Evolutionary conservation across 2,329 filamentous ascomycete genomes (phyloP), one percentile per base, ranked within the genome.

Genomic region (Trichoderma sp.): DNA sequence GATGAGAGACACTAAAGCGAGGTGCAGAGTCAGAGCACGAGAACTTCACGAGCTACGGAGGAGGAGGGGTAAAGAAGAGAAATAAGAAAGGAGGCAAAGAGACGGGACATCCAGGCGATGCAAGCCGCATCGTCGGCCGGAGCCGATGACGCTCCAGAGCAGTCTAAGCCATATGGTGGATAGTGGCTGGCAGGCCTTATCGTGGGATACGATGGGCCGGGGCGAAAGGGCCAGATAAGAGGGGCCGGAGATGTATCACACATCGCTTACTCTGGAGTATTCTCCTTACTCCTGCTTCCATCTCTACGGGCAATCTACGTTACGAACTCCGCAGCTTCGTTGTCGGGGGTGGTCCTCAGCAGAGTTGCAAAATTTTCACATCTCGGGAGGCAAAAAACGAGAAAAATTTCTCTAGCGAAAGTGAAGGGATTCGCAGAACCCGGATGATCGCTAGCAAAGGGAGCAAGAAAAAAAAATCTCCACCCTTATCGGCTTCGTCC

Each of bases 101-200:
- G 30, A 71, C 65, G 47, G 62, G 47, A 43, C 43, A 18, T 26
- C 34, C 56, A 43, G 53, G 66, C 28, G 57, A 61, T 58, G 56
- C 57, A 61, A 53, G 63, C 66, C 69, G 34, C 61, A 32, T 53
- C 62, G 57, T 74, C 65, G 73, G 73, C 73, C 72, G 66, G 70
- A 34, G 39, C 32, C 51, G 32, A 70, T 67, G 60, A 56, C 63
- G 18, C 28, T 43, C 51, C 47, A 58, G 58, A 30, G 60, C 60
- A 64, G 69, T 34, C 69, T 71, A 65, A 53, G 34, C 60, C 24
- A 62, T 71, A 36, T 65, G 47, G 53, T 43, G 61, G 69, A 65
- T 65, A 65, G 69, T 65, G 69, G 69, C 69, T 62, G 69, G 51
- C n/a, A 39, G 32, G 69, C 58, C 61, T 71, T 71, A 71, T 71